Evolutionary conservation across 2,329 filamentous ascomycete species (phyloP), one percentile per base, ranked within the genome.

Genomic region (Diaporthe sp.): DNA sequence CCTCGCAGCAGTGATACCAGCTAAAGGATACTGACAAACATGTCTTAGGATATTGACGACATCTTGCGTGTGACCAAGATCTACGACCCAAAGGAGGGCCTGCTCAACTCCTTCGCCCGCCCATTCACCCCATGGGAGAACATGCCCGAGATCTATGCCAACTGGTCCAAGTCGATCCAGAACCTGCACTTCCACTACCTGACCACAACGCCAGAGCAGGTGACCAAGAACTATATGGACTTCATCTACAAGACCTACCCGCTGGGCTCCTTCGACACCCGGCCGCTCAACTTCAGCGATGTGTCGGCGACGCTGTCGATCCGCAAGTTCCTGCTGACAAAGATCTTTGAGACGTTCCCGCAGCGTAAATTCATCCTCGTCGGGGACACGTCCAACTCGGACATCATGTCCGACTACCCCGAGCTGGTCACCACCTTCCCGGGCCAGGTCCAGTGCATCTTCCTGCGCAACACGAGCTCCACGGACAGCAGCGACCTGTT

Each of bases 151-250:
- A 92, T 95, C 77, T 96, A 95, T 81, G 90, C 91, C 77, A 94
- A 95, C 80, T 95, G 93, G 93, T 91, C 89, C 1, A 84, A 84
- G n/a, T 89, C 87, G 30, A 86, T 94, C 19, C 88, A 90, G 0
- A 88, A 94, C 79, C 87, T 92, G 76, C 94, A 95, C 81, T 96
- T 95, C 85, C 93, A 95, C 84, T 96, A 96, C 83, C 87, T 96
- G 28, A 96, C 94, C 0, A 96, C 94, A 0, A 95, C 93, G 0
- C 94, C 94, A 0, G 94, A 95, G 83, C 94, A 96, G 81, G 88
- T 91, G 6, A 95, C 94, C 0, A 87, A 93, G 55, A 93, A 92
- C 77, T 96, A 96, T 84, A 95, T 95, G 93, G 89, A 93, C 72
- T 93, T 93, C 83, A 95, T 96, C 82, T 95, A 93, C 86, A 89